Percentiles rank a stretch among this genome's conserved stretches.
phyloP scores from a whole-genome alignment of 2,329 filamentous ascomycete species.

The Curvularia sp. region DNA sequence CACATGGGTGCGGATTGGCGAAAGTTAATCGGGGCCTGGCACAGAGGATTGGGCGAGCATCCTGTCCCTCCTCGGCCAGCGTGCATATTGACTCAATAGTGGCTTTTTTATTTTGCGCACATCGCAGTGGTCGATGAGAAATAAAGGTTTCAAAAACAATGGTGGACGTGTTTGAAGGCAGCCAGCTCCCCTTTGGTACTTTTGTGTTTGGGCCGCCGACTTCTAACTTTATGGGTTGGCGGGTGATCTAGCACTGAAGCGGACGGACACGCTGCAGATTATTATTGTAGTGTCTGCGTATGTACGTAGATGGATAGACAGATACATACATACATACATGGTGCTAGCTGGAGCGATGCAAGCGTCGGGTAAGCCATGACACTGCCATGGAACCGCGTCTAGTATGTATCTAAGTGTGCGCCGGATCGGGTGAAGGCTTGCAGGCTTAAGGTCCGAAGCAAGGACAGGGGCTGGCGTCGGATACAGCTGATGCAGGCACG shows the following conservation, averaged over 20 bases:
- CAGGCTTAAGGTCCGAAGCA: constrained; percentile 21
- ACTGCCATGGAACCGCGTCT: constrained; percentile 31
- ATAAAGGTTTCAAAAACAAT: constrained; percentile 12
- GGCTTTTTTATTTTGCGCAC: constrained; percentile 20
- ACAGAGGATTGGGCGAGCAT: constrained; percentile 9
- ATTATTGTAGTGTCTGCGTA: too few relatives aligned
- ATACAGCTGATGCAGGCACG: constrained; percentile 38
- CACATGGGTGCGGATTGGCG: constrained; percentile 25
- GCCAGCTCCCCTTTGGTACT: constrained; percentile 16
- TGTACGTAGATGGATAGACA: too few relatives aligned
- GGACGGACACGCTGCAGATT: too few relatives aligned
- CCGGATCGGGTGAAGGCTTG: constrained; percentile 27
- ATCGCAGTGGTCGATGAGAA: constrained; percentile 17
- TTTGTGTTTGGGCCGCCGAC: constrained; percentile 2
- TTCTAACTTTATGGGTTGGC: constrained; percentile 1
- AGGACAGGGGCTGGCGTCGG: constrained; percentile 20
- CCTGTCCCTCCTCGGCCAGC: constrained; percentile 15
- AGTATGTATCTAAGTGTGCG: constrained; percentile 21
- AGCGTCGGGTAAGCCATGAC: constrained; percentile 17
- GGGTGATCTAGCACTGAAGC: background rate
- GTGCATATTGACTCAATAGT: constrained; percentile 29
- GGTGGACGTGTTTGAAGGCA: constrained; percentile 1
- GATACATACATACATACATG: background rate
- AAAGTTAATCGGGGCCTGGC: constrained; percentile 22
- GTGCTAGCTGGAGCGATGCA: constrained; percentile 3